A percentile compares a stretch with the other conserved stretches of the same genome.
Evolutionary conservation across 306 rosid genomes (phyloP).

Genomic region (Rubus parviflorus): DNA sequence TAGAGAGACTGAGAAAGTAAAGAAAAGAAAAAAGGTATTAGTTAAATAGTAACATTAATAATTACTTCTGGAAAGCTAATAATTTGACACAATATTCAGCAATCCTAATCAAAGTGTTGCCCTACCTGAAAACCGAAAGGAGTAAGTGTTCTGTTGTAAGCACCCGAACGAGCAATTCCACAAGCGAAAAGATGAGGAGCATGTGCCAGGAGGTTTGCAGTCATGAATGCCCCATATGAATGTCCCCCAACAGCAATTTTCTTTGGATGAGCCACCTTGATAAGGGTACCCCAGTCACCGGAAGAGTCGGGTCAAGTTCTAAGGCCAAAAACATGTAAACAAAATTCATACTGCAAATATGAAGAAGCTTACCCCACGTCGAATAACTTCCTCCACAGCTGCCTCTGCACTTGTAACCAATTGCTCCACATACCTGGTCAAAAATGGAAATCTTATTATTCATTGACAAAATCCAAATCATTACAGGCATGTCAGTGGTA

Average conservation of each 20-base stretch:
- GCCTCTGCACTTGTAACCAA: slow-evolving; percentile 95
- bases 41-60: not conserved
- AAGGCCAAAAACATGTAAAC: slow-evolving; percentile 1
- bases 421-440: slow-evolving; percentile 84
- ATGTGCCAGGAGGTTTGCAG: slow-evolving; percentile 96
- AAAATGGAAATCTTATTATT: slow-evolving; percentile 18
- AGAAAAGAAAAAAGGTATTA: not conserved
- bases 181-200: slow-evolving; percentile 98
- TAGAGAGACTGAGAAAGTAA: slow-evolving; percentile 25
- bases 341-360: slow-evolving; percentile 14
- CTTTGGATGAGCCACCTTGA: slow-evolving; percentile 87
- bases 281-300: slow-evolving; percentile 19
- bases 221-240: slow-evolving; percentile 99
- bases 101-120: not conserved
- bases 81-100: not conserved
- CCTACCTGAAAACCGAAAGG: slow-evolving; percentile 98
- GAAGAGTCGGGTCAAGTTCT: slow-evolving; percentile 23
- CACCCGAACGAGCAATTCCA: slow-evolving; percentile 99
- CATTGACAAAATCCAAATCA: not conserved
- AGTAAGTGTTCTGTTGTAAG: slow-evolving; percentile 96
- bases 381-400: slow-evolving; percentile 89
- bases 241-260: slow-evolving; percentile 98
- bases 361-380: slow-evolving; percentile 71
- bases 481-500: not conserved
- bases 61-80: slow-evolving; percentile 1